These are phyloP conservation scores for Vararia minispora DNA, from an alignment of 768 basidiomycete genomes.

Conservation along the genomic window DNA sequence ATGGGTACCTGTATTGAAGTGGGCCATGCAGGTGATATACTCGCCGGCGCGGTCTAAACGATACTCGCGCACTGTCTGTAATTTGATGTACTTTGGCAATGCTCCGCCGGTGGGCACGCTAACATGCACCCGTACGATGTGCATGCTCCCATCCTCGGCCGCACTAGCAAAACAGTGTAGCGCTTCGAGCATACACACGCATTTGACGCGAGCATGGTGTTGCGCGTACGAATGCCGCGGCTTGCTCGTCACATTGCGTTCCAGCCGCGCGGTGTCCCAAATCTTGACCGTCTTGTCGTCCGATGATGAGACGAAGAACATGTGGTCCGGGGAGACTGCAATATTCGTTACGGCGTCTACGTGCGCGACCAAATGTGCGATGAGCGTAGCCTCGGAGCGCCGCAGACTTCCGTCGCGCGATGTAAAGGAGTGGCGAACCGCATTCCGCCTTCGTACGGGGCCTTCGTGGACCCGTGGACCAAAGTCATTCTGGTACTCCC, in stretches of 20 bases:
- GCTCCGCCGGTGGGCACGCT: conserved; percentile 48
- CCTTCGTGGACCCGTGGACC: conserved; percentile 82
- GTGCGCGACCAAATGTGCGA: conserved; percentile 80
- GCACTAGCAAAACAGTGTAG: conserved; percentile 85
- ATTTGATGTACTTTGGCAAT: conserved; percentile 74
- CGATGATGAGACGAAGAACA: conserved; percentile 90
- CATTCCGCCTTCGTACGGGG: conserved; percentile 65
- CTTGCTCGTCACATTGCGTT: conserved; percentile 88
- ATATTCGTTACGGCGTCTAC: conserved; percentile 68
- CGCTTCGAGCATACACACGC: conserved; percentile 74
- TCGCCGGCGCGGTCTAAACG: conserved; percentile 61
- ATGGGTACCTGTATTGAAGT: conserved; percentile 59
- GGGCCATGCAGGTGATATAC: conserved; percentile 75
- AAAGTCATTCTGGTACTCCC: conserved; percentile 83
- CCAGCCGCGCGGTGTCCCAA: conserved; percentile 89
- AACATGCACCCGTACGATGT: conserved; percentile 75
- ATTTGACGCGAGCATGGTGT: conserved; percentile 56
- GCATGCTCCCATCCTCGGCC: conserved; percentile 73
- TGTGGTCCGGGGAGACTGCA: conserved; percentile 85
- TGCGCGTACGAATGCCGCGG: conserved; percentile 37
- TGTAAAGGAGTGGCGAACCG: conserved; percentile 56
- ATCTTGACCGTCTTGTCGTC: conserved; percentile 91
- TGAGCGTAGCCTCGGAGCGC: conserved; percentile 65
- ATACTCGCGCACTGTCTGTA: conserved; percentile 76
- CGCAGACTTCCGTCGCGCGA: conserved; percentile 50